phyloP scores from a whole-genome alignment of 2,329 filamentous ascomycete genomes.

The Ophiostoma himal-ulmi region DNA sequence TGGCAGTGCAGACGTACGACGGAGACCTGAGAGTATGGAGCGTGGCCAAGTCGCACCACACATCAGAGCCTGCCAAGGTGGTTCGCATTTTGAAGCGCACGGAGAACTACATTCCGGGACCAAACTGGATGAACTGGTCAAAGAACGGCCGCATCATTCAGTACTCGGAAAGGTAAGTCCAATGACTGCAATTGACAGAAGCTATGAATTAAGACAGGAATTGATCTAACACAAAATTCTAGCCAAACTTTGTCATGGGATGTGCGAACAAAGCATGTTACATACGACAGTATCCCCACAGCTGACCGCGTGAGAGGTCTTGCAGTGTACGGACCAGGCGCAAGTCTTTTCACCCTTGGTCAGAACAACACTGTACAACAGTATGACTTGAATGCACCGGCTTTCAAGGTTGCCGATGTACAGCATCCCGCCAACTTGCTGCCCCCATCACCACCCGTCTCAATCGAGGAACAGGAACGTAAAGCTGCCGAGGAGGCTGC shows the following conservation, averaged over 20 bases:
- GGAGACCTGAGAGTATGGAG: slow-evolving; percentile 96
- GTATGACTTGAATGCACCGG: slow-evolving; percentile 81
- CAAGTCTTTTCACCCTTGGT: slow-evolving; percentile 86
- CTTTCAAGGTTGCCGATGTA: slow-evolving; percentile 75
- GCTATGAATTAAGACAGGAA: background rate
- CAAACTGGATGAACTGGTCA: slow-evolving; percentile 97
- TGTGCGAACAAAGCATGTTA: slow-evolving; percentile 94
- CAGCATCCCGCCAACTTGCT: slow-evolving; percentile 76
- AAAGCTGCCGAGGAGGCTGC: slow-evolving; percentile 14
- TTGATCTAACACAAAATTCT: slow-evolving; percentile 16
- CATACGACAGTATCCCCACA: slow-evolving; percentile 81
- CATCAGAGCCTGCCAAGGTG: slow-evolving; percentile 73
- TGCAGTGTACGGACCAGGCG: slow-evolving; percentile 81
- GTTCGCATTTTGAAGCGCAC: slow-evolving; percentile 79
- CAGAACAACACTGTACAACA: slow-evolving; percentile 87
- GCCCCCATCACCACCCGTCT: slow-evolving; percentile 76
- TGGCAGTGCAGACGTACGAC: slow-evolving; percentile 85
- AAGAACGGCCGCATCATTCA: slow-evolving; percentile 96
- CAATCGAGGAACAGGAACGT: slow-evolving; percentile 61
- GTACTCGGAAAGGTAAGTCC: slow-evolving; percentile 58
- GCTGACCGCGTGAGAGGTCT: slow-evolving; percentile 74
- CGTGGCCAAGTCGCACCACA: slow-evolving; percentile 70
- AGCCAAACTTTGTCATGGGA: slow-evolving; percentile 91
- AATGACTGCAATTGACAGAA: background rate
- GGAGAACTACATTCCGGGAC: slow-evolving; percentile 65